Conservation (phyloP, 371 early-diverging fungal species). For the Mortierella sp. region DNA sequence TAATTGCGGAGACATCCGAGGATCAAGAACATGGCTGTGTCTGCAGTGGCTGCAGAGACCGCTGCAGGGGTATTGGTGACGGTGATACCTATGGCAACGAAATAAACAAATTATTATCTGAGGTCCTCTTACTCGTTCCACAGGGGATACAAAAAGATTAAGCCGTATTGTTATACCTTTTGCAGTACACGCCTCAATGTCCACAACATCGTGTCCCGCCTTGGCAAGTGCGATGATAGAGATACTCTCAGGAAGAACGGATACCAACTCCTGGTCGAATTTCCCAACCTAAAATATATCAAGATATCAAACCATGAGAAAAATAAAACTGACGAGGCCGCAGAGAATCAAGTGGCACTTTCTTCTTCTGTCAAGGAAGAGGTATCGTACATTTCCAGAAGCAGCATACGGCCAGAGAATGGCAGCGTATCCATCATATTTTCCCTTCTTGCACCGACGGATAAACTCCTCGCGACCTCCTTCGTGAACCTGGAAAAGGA, state of each 20-base stretch:
- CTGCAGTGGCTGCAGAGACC: conserved; percentile 60
- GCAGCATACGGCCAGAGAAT: conserved; percentile 24
- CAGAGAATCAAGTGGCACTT: too few species aligned
- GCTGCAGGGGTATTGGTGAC: conserved; percentile 51
- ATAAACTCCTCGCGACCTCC: conserved; percentile 37
- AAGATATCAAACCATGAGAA: neutral
- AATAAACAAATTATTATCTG: neutral
- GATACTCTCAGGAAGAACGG: conserved; percentile 26
- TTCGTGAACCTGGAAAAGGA: conserved; percentile 17
- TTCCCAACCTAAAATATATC: conserved; percentile 15
- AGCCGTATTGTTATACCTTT: too few species aligned
- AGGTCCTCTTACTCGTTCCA: too few species aligned
- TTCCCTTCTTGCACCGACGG: conserved; percentile 43
- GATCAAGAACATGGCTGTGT: conserved; percentile 64
- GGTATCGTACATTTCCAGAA: conserved; percentile 5
- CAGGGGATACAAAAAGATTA: too few species aligned
- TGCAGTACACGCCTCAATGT: conserved; percentile 45
- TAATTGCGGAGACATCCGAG: conserved; percentile 62
- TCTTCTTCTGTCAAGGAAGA: too few species aligned
- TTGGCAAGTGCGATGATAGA: conserved; percentile 27
- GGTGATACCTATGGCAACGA: conserved; percentile 19
- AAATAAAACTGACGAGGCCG: neutral
- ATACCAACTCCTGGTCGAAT: conserved; percentile 31
- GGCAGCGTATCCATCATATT: conserved; percentile 47
- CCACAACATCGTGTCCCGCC: conserved; percentile 28